Evolutionary conservation across 768 basidiomycete species (phyloP).

Genomic region (Kwoniella shandongensis): DNA sequence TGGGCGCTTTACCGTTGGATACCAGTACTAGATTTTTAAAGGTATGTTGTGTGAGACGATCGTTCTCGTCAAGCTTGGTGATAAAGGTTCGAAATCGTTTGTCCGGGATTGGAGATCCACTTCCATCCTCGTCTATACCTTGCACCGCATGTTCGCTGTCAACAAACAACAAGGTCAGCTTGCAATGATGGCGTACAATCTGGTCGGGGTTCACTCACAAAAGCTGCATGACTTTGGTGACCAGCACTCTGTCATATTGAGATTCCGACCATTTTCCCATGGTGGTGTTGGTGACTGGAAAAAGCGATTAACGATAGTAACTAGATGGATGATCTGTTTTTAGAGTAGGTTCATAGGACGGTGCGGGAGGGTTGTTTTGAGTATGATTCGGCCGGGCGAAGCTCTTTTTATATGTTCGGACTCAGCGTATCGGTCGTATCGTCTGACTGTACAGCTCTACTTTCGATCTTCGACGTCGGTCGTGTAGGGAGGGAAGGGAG

Average conservation of each 20-base stretch:
- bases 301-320: neutral
- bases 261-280: slow-evolving; percentile 37
- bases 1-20: neutral
- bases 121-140: neutral
- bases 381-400: too few species aligned
- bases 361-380: too few species aligned
- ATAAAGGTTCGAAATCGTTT: slow-evolving; percentile 31
- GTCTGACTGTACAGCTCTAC: too few species aligned
- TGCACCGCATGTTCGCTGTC: slow-evolving; percentile 8
- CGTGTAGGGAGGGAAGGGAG: too few species aligned
- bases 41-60: slow-evolving; percentile 17
- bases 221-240: slow-evolving; percentile 25
- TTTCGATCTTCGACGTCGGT: too few species aligned
- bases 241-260: slow-evolving; percentile 29
- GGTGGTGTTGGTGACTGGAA: neutral
- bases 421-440: too few species aligned
- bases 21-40: slow-evolving; percentile 29
- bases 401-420: too few species aligned
- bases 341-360: too few species aligned
- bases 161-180: neutral
- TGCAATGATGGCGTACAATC: neutral
- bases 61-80: slow-evolving; percentile 22
- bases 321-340: too few species aligned
- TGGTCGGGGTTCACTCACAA: slow-evolving; percentile 37
- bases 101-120: slow-evolving; percentile 4